Base-by-base conservation (phyloP, 169 alveolate species). In the Nephromyces sp. region DNA sequence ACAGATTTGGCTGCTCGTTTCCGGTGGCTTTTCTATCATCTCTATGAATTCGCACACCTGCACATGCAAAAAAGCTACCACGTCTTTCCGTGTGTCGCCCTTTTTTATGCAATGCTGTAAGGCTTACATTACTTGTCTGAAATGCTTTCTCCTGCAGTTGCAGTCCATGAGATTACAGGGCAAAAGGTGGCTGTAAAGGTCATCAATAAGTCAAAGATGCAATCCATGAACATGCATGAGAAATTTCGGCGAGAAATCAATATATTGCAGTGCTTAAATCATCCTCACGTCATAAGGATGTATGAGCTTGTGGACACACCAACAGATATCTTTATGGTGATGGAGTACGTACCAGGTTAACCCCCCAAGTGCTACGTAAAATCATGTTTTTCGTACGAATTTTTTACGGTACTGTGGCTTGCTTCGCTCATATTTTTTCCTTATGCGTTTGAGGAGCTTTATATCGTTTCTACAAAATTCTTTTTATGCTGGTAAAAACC, bases 141-240 rank as follows among this genome's bases (percentile, higher is more conserved):
- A n/a, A n/a, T n/a, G n/a, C 1, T 4, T 15, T 28, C 53, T 1
- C 15, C 31, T 70, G 31, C 77, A 76, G 80, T 89, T 75, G 95
- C 93, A 6, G 87, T 73, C 35, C 92, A 90, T 72, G 86, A 84
- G 25, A 51, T 78, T 29, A 90, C 94, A 6, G 92, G 90, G 6
- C 85, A 81, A 72, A 85, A 92, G 75, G 97, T 92, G 24, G 97
- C 98, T 1, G 83, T 92, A 63, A 94, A 94, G 77, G 92, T 94
- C 25, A 81, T 94, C 72, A 91, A 90, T 73, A 92, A 92, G 70
- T 69, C 78, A 33, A 89, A 90, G 78, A 91, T 94, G 87, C 86
- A 88, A 68, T 64, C 86, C 68, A 82, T 84, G 79, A 83, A 89
- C 66, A 90, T 91, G 89, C 86, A 87, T 66, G 94, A 92, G 57